These are phyloP conservation scores for Oemleria cerasiformis DNA, from an alignment of 306 rosid species.

Conservation along the genomic window DNA sequence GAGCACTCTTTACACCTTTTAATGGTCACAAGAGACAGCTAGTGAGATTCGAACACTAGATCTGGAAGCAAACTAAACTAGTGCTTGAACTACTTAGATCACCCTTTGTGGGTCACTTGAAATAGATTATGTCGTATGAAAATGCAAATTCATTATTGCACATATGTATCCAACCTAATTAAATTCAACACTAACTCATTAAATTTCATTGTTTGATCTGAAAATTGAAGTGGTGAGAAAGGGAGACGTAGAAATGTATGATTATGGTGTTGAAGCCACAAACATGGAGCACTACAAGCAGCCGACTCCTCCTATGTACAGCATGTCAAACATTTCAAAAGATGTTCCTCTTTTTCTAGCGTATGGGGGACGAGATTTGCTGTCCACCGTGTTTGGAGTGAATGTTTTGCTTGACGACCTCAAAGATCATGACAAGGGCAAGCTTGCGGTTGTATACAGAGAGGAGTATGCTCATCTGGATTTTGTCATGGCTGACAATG, in stretches of 20 bases:
- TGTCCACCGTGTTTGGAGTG: constrained; percentile 69
- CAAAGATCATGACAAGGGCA: constrained; percentile 50
- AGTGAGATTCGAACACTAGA: not conserved
- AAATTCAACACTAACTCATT: not conserved
- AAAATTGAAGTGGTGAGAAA: constrained; percentile 60
- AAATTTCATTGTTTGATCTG: not conserved
- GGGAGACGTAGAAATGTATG: constrained; percentile 61
- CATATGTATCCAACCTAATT: not conserved
- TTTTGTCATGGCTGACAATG: constrained; percentile 72
- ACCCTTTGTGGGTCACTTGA: too few species aligned
- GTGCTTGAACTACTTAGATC: too few species aligned
- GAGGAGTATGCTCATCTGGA: constrained; percentile 83
- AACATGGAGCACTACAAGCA: constrained; percentile 65
- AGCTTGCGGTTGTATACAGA: constrained; percentile 57
- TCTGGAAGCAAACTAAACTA: too few species aligned
- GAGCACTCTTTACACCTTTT: too few species aligned
- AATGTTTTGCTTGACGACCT: constrained; percentile 47
- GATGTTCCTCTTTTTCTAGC: constrained; percentile 63
- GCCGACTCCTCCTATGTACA: constrained; percentile 62
- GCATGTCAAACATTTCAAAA: constrained; percentile 60
- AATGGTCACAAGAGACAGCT: too few species aligned
- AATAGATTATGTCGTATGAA: too few species aligned
- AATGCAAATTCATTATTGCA: too few species aligned
- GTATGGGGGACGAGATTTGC: constrained; percentile 69
- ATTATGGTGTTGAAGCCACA: constrained; percentile 39